A percentile compares a stretch with the other conserved stretches of the same genome.
These are phyloP conservation scores for Elsinoe perseae DNA, from an alignment of 2,329 filamentous ascomycete genomes.

Conservation along the genomic window DNA sequence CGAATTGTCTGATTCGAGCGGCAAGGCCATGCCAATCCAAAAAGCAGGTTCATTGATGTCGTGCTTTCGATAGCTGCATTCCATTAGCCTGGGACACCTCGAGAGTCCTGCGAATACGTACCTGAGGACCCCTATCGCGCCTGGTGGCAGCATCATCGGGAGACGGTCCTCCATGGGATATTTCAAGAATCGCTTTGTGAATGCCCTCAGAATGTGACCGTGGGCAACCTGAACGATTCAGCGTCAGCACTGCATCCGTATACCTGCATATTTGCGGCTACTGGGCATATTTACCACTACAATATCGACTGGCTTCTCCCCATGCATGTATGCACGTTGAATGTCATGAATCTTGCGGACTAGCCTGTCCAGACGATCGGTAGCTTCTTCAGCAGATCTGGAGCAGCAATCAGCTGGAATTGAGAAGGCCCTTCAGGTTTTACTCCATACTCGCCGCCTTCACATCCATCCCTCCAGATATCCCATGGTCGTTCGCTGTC, in stretches of 20 bases:
- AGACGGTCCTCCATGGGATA: no score
- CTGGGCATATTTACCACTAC: slow-evolving; percentile 50
- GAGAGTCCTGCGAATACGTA: no score
- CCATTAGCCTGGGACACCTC: no score
- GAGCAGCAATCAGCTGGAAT: background rate
- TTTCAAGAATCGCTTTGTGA: no score
- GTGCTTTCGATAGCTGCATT: no score
- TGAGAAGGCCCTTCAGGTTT: background rate
- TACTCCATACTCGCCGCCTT: slow-evolving; percentile 65
- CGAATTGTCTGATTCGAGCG: no score
- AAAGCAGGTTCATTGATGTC: no score
- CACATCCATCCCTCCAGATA: slow-evolving; percentile 84
- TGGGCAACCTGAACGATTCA: slow-evolving; percentile 51
- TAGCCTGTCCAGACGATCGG: slow-evolving; percentile 60
- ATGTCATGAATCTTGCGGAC: slow-evolving; percentile 65
- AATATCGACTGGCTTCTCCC: slow-evolving; percentile 51
- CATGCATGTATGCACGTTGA: slow-evolving; percentile 39
- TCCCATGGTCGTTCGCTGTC: slow-evolving; percentile 56
- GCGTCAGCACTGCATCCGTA: background rate
- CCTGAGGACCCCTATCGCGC: no score
- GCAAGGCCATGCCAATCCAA: no score
- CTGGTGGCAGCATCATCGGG: no score
- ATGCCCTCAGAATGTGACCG: slow-evolving; percentile 70
- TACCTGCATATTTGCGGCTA: background rate
- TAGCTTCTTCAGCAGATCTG: slow-evolving; percentile 62